Evolutionary conservation across 2,329 filamentous ascomycete species (phyloP).

Genomic region (Aspergillus vadensis): DNA sequence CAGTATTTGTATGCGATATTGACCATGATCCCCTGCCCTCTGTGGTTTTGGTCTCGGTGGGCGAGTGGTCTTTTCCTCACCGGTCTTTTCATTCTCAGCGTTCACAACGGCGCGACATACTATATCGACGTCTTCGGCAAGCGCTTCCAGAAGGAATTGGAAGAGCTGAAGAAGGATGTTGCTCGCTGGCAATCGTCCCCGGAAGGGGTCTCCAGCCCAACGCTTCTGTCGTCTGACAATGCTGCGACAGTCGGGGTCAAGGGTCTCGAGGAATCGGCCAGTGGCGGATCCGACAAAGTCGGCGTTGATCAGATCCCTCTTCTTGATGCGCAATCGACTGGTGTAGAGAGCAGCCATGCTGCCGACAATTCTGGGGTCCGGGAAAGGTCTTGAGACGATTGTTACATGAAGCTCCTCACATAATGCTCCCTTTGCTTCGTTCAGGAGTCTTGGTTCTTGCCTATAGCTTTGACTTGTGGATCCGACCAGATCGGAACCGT

Average conservation of each 20-base stretch:
- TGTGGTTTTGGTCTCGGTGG: constrained; percentile 92
- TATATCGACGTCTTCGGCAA: constrained; percentile 99
- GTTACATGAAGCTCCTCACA: background rate
- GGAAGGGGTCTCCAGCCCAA: constrained; percentile 35
- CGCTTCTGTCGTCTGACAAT: constrained; percentile 26
- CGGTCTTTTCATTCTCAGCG: constrained; percentile 86
- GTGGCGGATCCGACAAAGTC: constrained; percentile 27
- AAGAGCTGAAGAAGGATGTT: constrained; percentile 84
- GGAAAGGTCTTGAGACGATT: constrained; percentile 26
- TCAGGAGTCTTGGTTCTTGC: background rate
- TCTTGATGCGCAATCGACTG: constrained; percentile 38
- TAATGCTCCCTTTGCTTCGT: background rate
- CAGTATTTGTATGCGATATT: constrained; percentile 88
- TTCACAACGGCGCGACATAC: constrained; percentile 95
- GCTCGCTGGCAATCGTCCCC: constrained; percentile 72
- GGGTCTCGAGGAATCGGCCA: constrained; percentile 22
- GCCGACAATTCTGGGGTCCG: constrained; percentile 21
- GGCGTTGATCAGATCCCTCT: constrained; percentile 40
- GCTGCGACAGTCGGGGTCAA: constrained; percentile 24
- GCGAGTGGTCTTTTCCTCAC: constrained; percentile 76
- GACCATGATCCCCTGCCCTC: constrained; percentile 89
- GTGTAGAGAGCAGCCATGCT: constrained; percentile 18
- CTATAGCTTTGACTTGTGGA: background rate
- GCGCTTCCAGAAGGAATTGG: constrained; percentile 93
- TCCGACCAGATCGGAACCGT: background rate